Base-by-base conservation (phyloP, 1,284 basidiomycete genomes). In the Trichosporon ovoides region DNA sequence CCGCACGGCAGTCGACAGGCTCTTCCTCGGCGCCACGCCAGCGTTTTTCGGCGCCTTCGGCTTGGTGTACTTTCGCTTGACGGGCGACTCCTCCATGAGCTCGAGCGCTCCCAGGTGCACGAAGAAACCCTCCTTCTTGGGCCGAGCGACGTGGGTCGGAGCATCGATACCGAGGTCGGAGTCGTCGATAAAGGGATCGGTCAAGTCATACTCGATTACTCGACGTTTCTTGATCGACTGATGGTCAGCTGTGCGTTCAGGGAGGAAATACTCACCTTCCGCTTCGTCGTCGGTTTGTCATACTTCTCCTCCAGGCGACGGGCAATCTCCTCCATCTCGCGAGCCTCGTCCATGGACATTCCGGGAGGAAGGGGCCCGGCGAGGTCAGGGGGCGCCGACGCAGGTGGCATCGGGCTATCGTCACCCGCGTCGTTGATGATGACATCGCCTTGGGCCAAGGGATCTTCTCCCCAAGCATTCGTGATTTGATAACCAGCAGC, bases 121-220 rank as follows among this genome's bases (percentile, higher is more conserved):
- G 69, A 94, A 96, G 79, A 94, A 97, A 0, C 94, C 94, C 67
- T 91, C 87, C 68, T 94, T 89, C 76, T 89, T 91, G 2, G 93
- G 94, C 76, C 92, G 87, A n/a, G 88, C 90, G 69, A 91, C 89
- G 77, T 85, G 90, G 2, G 88, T 91, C 1, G 92, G 87, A 70
- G 94, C 87, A 77, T 97, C 93, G 40, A 94, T 80, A 19, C 85
- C 85, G 56, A 96, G 82, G 73, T 98, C 94, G 0, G 91, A 91
- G 78, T 98, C 95, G 80, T 98, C 95, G 70, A 98, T 97, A 78
- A 98, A 98, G 0, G 91, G 89, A 77, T 98, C 95, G 1, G 83
- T 81, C 18, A 87, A 81, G 77, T 98, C 94, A 80, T 98, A 98
- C 65, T 88, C 87, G 20, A 83, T 75, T 0, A 80, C 79, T 4